Evolutionary conservation across 2,329 filamentous ascomycete species (phyloP), one percentile per base, ranked within the genome.

Genomic region (Hortaea sp.): DNA sequence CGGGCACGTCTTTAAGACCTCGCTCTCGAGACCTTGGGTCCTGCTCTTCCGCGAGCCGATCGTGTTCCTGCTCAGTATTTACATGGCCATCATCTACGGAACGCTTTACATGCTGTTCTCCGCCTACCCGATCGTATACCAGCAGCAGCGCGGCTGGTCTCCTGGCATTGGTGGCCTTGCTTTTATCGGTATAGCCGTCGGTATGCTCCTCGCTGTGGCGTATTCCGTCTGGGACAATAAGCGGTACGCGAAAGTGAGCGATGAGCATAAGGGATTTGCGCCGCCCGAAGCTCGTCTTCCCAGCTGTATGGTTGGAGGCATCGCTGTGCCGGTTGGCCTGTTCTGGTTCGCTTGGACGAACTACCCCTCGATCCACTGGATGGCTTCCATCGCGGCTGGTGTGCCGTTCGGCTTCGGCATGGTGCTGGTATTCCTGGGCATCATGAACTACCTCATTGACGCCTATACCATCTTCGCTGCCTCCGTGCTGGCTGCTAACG

Each of bases 381-480:
- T 75, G 39, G 75, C 63, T 0, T 69, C 66, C 27, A 72, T 78
- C 30, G 64, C 71, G 6, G 74, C 69, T 27, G 67, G 69, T 2
- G 69, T 71, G 6, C 74, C 74, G 0, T 78, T 78, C 56, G 75
- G 76, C 4, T 76, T 76, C 50, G 75, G 75, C 37, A 75, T 82
- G 57, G 77, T 84, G 1, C 63, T 82, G 29, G 78, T 85, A 32
- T 86, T 85, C 68, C 64, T 85, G n/a, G 71, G 71, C 5, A 65
- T 80, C 40, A 73, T 79, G 59, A 82, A 79, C 64, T 85, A 85
- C 63, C 72, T 85, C 9, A 77, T 85, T 50, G 83, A 85, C 57
- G 68, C 78, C 5, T 75, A 87, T 63, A 81, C 82, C 6, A 83
- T 89, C 55, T 90, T 82, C 52, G 85, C 86, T 1, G 85, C 85